A percentile compares a stretch with the other conserved stretches of the same genome.
Conservation (phyloP, 2,329 filamentous ascomycete species). For the Eurotiales sp. region DNA sequence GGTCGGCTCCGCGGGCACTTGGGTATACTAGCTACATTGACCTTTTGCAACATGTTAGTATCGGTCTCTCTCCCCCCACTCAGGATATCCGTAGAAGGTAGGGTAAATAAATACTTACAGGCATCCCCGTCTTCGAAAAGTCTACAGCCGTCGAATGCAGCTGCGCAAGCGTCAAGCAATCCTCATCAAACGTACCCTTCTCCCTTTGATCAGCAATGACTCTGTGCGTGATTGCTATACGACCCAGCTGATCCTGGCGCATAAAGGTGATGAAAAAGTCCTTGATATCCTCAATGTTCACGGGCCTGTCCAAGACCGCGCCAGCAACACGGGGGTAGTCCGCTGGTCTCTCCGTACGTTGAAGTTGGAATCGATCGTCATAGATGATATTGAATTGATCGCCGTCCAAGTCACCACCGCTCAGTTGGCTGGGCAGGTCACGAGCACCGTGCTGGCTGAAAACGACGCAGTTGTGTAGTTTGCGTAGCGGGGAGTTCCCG, state of each 20-base stretch:
- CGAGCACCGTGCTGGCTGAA: conserved; percentile 69
- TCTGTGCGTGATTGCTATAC: conserved; percentile 63
- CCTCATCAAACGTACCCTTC: conserved; percentile 49
- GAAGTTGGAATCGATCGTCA: conserved; percentile 54
- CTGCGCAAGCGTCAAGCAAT: conserved; percentile 56
- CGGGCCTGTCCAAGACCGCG: conserved; percentile 56
- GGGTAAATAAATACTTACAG: too few relatives aligned
- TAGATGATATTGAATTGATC: conserved; percentile 79
- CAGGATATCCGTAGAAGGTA: conserved; percentile 21
- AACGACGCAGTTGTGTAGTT: conserved; percentile 69
- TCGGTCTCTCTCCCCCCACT: not conserved
- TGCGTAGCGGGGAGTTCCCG: conserved; percentile 54
- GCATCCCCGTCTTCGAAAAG: conserved; percentile 70
- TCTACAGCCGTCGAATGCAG: conserved; percentile 70
- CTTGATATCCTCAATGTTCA: conserved; percentile 65
- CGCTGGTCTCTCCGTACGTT: conserved; percentile 53
- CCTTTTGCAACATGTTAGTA: conserved; percentile 9
- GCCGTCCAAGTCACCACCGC: conserved; percentile 79
- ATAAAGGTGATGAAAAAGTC: conserved; percentile 79
- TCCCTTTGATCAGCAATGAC: conserved; percentile 58
- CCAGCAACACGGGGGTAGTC: conserved; percentile 63
- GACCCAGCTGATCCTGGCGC: conserved; percentile 61
- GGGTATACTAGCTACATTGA: conserved; percentile 16
- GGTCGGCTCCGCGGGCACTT: conserved; percentile 14
- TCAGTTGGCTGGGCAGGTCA: conserved; percentile 73